Base-by-base conservation (phyloP, 2,329 filamentous ascomycete species). In the Colletotrichum tropicale region DNA sequence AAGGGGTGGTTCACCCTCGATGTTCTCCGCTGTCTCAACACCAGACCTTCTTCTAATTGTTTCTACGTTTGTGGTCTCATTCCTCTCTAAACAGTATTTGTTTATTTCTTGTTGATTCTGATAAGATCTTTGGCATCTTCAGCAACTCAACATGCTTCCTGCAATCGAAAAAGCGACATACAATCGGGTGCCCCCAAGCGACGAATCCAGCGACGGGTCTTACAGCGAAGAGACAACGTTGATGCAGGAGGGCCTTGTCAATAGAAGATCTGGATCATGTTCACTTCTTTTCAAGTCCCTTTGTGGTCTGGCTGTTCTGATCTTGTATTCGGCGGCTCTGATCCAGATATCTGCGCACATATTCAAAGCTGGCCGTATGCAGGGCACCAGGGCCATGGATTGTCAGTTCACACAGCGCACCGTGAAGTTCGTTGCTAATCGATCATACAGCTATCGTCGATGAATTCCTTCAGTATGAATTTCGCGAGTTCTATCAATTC, bases 1-100 rank as follows among this genome's bases (percentile, higher is more conserved):
- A 43, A 43, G 38, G 38, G 18, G 38, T 43, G 0, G 8, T 43
- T 43, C 38, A n/a, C 0, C 38, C 38, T 43, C 18, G 38, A 43
- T 9, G 5, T 10, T 18, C 18, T 43, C 38, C 0, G 38, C 38
- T n/a, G 38, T 6, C 38, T n/a, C 38, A 43, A 43, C 18, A n/a
- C 1, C 38, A 43, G 18, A 43, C 38, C 36, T 43, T n/a, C 38
- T 43, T 43, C 16, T 0, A 43, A 43, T 6, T 18, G 16, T 43
- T 3, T 43, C 36, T 43, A 16, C 0, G 8, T 3, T 43, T 43
- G 38, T n/a, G 0, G 8, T n/a, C 18, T 43, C 9, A 0, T 10
- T 43, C 18, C 38, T 43, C 2, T 1, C 5, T 38, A 0, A 43
- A 43, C 9, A n/a, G 1, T 43, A 43, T n/a, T 1, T 0, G 38